Base-by-base conservation (phyloP, 495 filamentous ascomycete species). In the Penicillium cataractarum region DNA sequence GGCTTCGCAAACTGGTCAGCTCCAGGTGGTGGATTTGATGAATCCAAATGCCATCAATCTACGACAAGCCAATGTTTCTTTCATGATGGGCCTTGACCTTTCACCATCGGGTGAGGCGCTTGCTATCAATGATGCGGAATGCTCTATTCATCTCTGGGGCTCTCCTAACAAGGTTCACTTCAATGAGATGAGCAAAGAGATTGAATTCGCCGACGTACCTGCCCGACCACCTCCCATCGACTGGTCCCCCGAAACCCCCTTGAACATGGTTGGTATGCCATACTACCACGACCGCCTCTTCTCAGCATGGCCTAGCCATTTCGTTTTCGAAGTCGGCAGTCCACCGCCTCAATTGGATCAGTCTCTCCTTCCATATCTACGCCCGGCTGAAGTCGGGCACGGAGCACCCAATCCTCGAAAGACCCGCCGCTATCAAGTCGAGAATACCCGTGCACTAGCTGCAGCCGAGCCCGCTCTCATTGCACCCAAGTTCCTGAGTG, bases 11-110 rank as follows among this genome's bases (percentile, higher is more conserved):
- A 89, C 84, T 44, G 95, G 96, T 0, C 93, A 97, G 74, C 86
- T 98, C 61, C 93, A 99, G 66, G 89, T 97, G 13, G 90, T 97
- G 44, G 95, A 99, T 70, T 80, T 99, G 6, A 92, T 96, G 87
- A 97, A 99, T 60, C 90, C 92, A 0, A 93, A 95, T 69, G 87
- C 91, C 13, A 90, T 89, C 69, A 94, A 90, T 65, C 83, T 97
- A n/a, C 86, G 90, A n/a, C 92, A 96, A 71, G 90, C 89, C 4
- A 91, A 91, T 65, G 85, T 92, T 3, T 85, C 84, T 0, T 89
- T 87, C 68, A 86, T 96, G 81, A 87, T 84, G 33, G 80, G 83
- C 0, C 80, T 98, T 59, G 93, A 97, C 58, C 83, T 99, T 32
- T 93, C 96, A 6, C 88, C 92, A 0, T 96, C 94, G 3, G 96